These are phyloP conservation scores for Stellera chamaejasme DNA, from an alignment of 345 rosid species.

Conservation along the genomic window DNA sequence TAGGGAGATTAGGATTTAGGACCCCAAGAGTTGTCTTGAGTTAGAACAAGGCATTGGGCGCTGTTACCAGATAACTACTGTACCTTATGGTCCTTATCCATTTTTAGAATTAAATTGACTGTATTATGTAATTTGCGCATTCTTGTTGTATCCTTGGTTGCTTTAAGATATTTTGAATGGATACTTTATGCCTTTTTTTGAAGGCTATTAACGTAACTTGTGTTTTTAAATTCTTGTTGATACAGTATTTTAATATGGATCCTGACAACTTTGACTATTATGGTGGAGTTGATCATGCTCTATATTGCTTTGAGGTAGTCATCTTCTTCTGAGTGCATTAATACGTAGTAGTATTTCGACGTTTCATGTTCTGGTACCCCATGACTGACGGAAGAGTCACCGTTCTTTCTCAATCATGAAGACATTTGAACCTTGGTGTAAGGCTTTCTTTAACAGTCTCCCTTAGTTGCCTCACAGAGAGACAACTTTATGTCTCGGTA, in stretches of 20 bases:
- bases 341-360: neutral
- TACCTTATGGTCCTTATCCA: no score
- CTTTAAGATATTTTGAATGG: no score
- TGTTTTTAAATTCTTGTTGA: conserved; percentile 4
- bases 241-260: conserved; percentile 88
- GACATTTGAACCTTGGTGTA: neutral
- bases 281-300: conserved; percentile 79
- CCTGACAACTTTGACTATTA: conserved; percentile 48
- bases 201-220: no score
- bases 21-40: no score
- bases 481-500: neutral
- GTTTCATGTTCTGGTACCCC: neutral
- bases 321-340: neutral
- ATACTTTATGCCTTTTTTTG: no score
- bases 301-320: conserved; percentile 88
- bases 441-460: neutral
- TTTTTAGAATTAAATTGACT: no score
- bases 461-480: neutral
- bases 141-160: no score
- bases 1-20: no score
- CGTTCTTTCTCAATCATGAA: neutral
- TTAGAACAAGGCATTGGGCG: no score
- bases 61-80: no score
- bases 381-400: conserved; percentile 1
- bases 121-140: no score